phyloP scores from a whole-genome alignment of 176 grass and related monocot species.

The Ananas comosus region DNA sequence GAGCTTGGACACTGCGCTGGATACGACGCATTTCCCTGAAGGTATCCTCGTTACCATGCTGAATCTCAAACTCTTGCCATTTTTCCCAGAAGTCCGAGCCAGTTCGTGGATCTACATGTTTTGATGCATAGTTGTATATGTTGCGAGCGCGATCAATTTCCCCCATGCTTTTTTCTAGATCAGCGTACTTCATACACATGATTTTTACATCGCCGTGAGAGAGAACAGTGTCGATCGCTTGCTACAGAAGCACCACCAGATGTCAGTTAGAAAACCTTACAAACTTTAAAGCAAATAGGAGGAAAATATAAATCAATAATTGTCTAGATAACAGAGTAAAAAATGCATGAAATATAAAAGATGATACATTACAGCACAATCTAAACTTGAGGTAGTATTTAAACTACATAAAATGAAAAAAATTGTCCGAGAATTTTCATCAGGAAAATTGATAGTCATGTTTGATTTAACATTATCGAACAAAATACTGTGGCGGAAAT shows the following conservation, averaged over 20 bases:
- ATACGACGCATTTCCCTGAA: constrained; percentile 97
- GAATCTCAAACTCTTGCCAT: constrained; percentile 98
- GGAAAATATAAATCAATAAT: constrained; percentile 3
- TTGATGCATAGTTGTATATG: constrained; percentile 73
- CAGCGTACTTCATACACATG: constrained; percentile 74
- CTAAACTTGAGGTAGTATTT: background rate
- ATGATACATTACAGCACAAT: background rate
- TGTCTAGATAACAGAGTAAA: background rate
- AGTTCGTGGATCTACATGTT: constrained; percentile 72
- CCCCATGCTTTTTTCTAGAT: constrained; percentile 83
- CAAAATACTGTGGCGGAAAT: background rate
- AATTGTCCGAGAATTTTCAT: background rate
- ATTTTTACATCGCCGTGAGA: constrained; percentile 60
- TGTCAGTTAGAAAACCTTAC: constrained; percentile 2
- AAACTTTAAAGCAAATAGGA: background rate
- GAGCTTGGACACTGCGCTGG: constrained; percentile 64
- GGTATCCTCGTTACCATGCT: constrained; percentile 89
- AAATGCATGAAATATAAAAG: constrained; percentile 14
- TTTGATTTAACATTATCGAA: background rate
- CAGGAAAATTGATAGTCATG: background rate
- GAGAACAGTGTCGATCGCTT: constrained; percentile 65
- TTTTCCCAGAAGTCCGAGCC: constrained; percentile 88
- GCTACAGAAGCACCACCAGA: constrained; percentile 33
- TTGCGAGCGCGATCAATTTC: constrained; percentile 89
- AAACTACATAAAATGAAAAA: background rate